phyloP scores from a whole-genome alignment of 1,284 basidiomycete genomes.

The Ceraceosorus bombacis region DNA sequence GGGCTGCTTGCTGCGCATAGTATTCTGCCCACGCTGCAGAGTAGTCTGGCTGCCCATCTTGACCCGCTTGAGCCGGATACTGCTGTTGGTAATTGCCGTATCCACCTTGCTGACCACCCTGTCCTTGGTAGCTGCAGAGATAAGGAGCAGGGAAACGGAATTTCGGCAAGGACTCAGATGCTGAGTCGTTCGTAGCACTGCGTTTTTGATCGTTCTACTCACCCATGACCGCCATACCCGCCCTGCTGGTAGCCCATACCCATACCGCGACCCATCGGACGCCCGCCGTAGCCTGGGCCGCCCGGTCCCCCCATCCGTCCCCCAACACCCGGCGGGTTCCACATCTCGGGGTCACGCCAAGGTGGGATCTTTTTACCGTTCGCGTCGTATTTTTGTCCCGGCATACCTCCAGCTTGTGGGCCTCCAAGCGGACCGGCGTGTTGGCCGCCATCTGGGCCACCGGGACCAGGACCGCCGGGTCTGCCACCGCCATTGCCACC shows the following conservation, averaged over 20 bases:
- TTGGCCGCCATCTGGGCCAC: conserved; percentile 11
- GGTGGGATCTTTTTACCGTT: conserved; percentile 46
- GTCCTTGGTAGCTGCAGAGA: conserved; percentile 10
- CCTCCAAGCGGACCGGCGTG: conserved; percentile 9
- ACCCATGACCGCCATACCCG: neutral
- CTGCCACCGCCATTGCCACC: conserved; percentile 54
- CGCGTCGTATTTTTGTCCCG: conserved; percentile 6
- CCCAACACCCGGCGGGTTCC: conserved; percentile 31
- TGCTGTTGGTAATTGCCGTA: conserved; percentile 11
- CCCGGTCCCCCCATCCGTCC: neutral
- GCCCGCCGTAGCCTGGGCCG: neutral
- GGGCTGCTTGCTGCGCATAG: conserved; percentile 20
- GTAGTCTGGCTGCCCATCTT: conserved; percentile 39
- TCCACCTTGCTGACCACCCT: conserved; percentile 11
- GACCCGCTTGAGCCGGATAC: conserved; percentile 29
- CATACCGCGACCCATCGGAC: conserved; percentile 7
- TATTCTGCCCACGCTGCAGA: conserved; percentile 6
- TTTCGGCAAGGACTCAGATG: too few species aligned
- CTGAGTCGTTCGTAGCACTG: neutral
- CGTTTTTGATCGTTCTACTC: neutral
- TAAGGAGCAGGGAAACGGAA: too few species aligned
- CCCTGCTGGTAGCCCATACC: conserved; percentile 2
- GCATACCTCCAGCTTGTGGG: conserved; percentile 1
- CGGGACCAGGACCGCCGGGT: conserved; percentile 19
- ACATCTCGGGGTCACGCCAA: conserved; percentile 45